Percentiles rank a stretch among this genome's conserved stretches.
Evolutionary conservation across 2,329 filamentous ascomycete genomes (phyloP).

Genomic region (Trichophyton simii): DNA sequence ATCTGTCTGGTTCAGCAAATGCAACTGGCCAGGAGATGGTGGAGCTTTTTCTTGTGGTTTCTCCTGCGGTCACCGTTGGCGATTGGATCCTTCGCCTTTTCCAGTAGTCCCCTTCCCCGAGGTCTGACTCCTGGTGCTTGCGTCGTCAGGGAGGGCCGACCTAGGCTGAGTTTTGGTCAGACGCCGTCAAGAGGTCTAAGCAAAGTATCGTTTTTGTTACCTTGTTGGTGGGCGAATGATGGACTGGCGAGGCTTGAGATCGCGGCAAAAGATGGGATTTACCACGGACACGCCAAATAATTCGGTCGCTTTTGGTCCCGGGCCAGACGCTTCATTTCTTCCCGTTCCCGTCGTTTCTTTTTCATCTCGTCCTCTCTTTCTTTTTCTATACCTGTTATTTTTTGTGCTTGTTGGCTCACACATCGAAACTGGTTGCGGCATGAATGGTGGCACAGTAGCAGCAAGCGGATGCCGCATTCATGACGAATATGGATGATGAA

Average conservation of each 20-base stretch:
- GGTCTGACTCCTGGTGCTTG: neutral
- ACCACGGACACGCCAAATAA: neutral
- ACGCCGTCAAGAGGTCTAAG: constrained; percentile 1
- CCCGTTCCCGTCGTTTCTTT: neutral
- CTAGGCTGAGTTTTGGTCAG: constrained; percentile 2
- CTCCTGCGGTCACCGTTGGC: neutral
- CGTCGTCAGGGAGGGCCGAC: neutral
- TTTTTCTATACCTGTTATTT: neutral
- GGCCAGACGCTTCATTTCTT: constrained; percentile 1
- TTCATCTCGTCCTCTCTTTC: neutral
- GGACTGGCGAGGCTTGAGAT: neutral
- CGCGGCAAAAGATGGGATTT: neutral
- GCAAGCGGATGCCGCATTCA: neutral
- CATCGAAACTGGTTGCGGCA: neutral
- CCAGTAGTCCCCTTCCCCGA: neutral
- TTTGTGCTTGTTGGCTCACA: neutral
- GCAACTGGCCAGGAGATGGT: neutral
- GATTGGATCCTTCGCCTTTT: neutral
- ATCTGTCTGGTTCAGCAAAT: neutral
- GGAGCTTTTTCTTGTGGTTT: neutral
- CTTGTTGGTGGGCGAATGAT: neutral
- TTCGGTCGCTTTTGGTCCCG: neutral
- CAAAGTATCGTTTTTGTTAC: neutral
- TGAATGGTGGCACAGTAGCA: neutral
- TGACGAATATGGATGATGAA: neutral